Base-by-base conservation (phyloP, 1,284 basidiomycete genomes). In the Schizophyllum amplum region DNA sequence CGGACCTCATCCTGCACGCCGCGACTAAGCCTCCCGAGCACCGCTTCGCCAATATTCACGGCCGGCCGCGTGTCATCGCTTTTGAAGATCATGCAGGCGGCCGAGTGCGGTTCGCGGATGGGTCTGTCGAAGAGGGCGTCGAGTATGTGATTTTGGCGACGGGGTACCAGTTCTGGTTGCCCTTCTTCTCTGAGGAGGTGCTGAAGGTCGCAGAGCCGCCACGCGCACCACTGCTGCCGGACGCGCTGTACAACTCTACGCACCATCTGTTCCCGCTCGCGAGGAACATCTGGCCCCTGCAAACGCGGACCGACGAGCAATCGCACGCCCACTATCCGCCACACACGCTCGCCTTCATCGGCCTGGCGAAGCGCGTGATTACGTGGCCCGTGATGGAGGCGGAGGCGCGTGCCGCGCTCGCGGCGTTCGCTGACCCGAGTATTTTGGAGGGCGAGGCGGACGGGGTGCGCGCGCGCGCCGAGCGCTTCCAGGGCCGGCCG, bases 81-180 rank as follows among this genome's bases (percentile, higher is more conserved):
- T 79, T 83, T 63, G 70, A 67, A 21, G 67, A 33, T 13, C 27
- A 5, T 13, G 27, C 5, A 33, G 62, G 70, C 26, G 81, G 80
- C 4, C 69, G 69, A 50, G 81, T 86, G 6, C 63, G 74, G 23
- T 87, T 89, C 63, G 80, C 78, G 58, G 84, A 86, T 59, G 83
- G 80, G 1, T 72, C 77, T 2, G 64, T 67, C 9, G 84, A 87
- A 65, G 63, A 68, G 26, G 74, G 71, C 4, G 72, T 91, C 54
- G 81, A 85, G 61, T 70, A 79, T 57, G 81, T 80, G 60, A 81
- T 90, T 53, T 71, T 91, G 7, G 90, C 87, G 1, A 92, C 89
- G 4, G 90, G 89, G 5, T 92, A 86, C 66, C 70, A 84, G 55
- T 49, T 49, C 47, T 20, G 47, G n/a, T 82, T 82, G 62, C 82